phyloP scores from a whole-genome alignment of 306 rosid species.

The Cucumis cinereus region DNA sequence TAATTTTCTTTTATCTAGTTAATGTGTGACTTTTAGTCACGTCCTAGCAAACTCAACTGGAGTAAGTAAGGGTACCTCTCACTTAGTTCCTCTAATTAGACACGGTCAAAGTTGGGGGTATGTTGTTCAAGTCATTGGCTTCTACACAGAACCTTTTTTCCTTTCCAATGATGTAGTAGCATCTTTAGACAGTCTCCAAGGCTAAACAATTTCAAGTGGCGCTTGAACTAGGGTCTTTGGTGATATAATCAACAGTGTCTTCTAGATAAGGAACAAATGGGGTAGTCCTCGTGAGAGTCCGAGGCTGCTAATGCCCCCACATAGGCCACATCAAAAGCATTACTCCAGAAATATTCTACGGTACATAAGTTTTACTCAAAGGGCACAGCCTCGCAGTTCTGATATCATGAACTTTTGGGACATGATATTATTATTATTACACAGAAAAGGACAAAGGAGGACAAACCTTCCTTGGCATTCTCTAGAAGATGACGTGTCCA shows the following conservation, averaged over 20 bases:
- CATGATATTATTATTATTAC: background rate
- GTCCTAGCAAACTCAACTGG: no score
- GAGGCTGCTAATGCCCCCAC: background rate
- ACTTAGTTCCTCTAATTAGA: background rate
- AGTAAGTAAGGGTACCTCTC: background rate
- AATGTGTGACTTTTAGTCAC: no score
- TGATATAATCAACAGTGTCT: background rate
- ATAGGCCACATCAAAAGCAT: background rate
- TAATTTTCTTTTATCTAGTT: no score
- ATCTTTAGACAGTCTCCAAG: background rate
- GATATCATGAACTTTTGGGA: background rate
- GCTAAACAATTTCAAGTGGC: background rate
- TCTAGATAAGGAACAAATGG: background rate
- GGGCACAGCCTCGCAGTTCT: background rate
- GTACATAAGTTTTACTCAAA: background rate
- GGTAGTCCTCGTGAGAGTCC: background rate
- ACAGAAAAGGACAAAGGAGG: background rate
- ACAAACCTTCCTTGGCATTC: background rate
- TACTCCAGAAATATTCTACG: background rate
- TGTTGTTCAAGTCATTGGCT: background rate
- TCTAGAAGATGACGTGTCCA: background rate
- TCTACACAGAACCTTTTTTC: background rate
- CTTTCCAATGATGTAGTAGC: background rate
- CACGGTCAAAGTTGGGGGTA: background rate
- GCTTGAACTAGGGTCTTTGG: slow-evolving; percentile 3